Conservation (phyloP, 495 filamentous ascomycete genomes). For the Hypoxylon fuscum region DNA sequence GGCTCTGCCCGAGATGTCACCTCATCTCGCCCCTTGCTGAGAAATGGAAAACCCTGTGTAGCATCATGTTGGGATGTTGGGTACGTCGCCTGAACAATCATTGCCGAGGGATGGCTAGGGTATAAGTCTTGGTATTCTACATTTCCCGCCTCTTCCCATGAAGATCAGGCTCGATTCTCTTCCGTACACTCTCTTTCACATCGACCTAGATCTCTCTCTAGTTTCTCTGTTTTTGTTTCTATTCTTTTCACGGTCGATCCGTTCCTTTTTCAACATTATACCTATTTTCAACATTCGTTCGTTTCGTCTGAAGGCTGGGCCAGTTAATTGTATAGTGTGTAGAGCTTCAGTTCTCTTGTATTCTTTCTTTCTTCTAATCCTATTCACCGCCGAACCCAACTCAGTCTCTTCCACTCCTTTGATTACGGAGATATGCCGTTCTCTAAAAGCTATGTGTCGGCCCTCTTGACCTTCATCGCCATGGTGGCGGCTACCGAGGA, state of each 20-base stretch:
- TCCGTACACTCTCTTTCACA: constrained; percentile 20
- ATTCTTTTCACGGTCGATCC: constrained; percentile 37
- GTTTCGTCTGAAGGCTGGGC: constrained; percentile 37
- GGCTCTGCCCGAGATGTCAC: constrained; percentile 26
- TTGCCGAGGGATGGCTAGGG: constrained; percentile 22
- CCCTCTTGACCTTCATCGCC: constrained; percentile 20
- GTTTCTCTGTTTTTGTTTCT: constrained; percentile 19
- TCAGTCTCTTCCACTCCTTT: constrained; percentile 12
- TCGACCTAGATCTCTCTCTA: constrained; percentile 22
- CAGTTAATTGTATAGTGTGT: constrained; percentile 27
- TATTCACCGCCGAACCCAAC: neutral
- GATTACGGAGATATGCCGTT: constrained; percentile 13
- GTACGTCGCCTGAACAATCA: constrained; percentile 7
- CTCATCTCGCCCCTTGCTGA: constrained; percentile 13
- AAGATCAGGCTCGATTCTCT: constrained; percentile 33
- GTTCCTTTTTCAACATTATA: constrained; percentile 28
- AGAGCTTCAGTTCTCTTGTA: constrained; percentile 7
- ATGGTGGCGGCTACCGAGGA: constrained; percentile 18
- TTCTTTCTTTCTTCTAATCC: constrained; percentile 13
- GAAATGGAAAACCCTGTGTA: constrained; percentile 21
- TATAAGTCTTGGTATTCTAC: constrained; percentile 39
- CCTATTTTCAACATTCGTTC: constrained; percentile 31
- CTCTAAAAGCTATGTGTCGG: constrained; percentile 16
- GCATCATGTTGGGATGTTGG: constrained; percentile 30
- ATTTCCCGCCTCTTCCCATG: constrained; percentile 20